Conservation (phyloP, 257 asterid species). For the Avicennia marina region DNA sequence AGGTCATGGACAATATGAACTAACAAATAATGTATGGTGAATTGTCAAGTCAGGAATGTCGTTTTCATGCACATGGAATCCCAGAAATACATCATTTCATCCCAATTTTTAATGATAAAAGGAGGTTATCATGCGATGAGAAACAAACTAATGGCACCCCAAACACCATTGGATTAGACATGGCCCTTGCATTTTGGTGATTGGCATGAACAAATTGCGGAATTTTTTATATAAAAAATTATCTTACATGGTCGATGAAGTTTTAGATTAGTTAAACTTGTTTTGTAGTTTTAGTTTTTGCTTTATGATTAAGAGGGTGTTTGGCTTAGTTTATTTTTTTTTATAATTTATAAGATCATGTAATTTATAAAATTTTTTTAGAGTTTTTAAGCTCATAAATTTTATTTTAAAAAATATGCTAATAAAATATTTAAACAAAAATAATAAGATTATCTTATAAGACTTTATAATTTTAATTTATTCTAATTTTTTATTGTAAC, state of each 20-base stretch:
- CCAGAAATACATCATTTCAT: not conserved
- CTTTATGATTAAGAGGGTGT: too few species aligned
- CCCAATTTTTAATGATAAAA: not conserved
- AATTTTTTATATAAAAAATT: too few species aligned
- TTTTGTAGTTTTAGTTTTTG: too few species aligned
- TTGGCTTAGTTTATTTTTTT: too few species aligned
- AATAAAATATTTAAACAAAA: too few species aligned
- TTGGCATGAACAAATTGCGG: constrained; percentile 6
- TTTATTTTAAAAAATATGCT: too few species aligned
- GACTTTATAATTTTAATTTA: too few species aligned
- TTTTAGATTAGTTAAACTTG: not conserved
- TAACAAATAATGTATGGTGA: not conserved
- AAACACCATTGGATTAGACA: constrained; percentile 18
- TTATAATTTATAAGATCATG: too few species aligned
- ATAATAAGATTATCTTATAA: too few species aligned
- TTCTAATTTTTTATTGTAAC: too few species aligned
- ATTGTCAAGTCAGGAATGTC: not conserved
- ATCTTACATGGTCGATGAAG: not conserved
- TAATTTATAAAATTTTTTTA: too few species aligned
- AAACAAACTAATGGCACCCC: constrained; percentile 1
- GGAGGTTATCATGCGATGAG: not conserved
- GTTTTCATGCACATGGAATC: not conserved
- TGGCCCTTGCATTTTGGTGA: constrained; percentile 27
- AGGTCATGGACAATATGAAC: not conserved
- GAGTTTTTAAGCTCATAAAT: too few species aligned